Base-by-base conservation (phyloP, 1,284 basidiomycete genomes). In the Gomphus bonarii region DNA sequence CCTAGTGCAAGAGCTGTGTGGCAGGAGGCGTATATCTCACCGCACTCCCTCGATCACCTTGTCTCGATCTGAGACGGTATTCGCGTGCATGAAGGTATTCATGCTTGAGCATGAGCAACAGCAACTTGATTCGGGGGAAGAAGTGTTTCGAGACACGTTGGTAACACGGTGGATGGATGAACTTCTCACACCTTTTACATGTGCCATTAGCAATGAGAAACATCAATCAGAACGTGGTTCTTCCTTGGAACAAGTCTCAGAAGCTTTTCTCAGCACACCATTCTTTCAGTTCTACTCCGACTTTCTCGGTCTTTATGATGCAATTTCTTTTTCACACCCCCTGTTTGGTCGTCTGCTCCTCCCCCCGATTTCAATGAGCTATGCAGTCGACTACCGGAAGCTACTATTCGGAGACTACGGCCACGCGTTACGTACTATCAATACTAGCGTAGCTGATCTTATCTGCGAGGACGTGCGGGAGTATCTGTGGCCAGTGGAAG, bases 211-310 rank as follows among this genome's bases (percentile, higher is more conserved):
- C 20, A 42, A 56, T 12, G 36, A 60, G 8, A 59, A 12, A 56
- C 64, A 1, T 58, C 63, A 3, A 57, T 61, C 49, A 10, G 57
- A 61, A 53, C 54, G 31, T 50, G 60, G 63, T 47, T 68, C 70
- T 3, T 67, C 73, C 40, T 69, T 93, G 43, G 91, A 93, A 64
- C 65, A 69, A 7, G 81, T 79, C 1, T 76, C 88, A 1, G 63
- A 66, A 10, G 73, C 74, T 9, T 87, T 89, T 70, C 79, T 93
- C 7, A 84, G 85, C 0, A 83, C 81, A 0, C 90, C 92, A 0
- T 97, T 97, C 75, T 97, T 86, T 73, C 93, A 97, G 67, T 90
- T 90, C 67, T 99, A 95, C 73, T 90, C 89, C 30, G 94, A 97
- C 68, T 86, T 97, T 62, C 75, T 97, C 52, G 85, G 81, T 0